Percentiles rank a stretch among this genome's conserved stretches.
Conservation (phyloP, 2,329 filamentous ascomycete species). For the Cordyceps javanica region DNA sequence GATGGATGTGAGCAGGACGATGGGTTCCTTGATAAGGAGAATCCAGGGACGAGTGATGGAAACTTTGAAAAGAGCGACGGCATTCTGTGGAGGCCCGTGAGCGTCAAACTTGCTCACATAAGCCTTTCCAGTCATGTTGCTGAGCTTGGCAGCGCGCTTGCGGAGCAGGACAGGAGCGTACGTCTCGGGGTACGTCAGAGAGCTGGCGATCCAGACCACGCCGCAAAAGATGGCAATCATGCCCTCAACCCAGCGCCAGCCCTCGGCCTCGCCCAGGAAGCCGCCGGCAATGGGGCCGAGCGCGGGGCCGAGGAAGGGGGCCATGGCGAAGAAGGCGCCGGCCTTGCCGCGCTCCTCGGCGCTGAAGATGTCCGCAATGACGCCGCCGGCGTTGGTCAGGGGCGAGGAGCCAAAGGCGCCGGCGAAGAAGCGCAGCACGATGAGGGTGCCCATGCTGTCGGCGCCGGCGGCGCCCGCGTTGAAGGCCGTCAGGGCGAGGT, state of each 20-base stretch:
- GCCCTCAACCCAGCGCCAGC: conserved; percentile 61
- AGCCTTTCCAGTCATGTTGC: conserved; percentile 45
- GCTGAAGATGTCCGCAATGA: conserved; percentile 58
- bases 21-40: conserved; percentile 60
- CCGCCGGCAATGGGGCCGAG: conserved; percentile 56
- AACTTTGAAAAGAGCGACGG: conserved; percentile 46
- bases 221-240: conserved; percentile 57
- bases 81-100: conserved; percentile 34
- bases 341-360: conserved; percentile 50
- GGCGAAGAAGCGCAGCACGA: conserved; percentile 65
- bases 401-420: conserved; percentile 58
- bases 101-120: conserved; percentile 46
- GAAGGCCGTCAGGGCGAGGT: conserved; percentile 53
- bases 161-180: conserved; percentile 53
- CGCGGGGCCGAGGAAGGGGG: conserved; percentile 58
- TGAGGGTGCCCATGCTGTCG: conserved; percentile 50
- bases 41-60: conserved; percentile 58
- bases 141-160: conserved; percentile 43
- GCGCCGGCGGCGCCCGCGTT: conserved; percentile 53
- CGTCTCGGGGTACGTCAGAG: conserved; percentile 51
- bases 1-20: conserved; percentile 55
- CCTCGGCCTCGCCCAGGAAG: conserved; percentile 52
- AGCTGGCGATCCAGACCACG: conserved; percentile 47
- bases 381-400: conserved; percentile 56
- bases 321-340: conserved; percentile 53